phyloP scores from a whole-genome alignment of 192 early-diverging fungal species.

The Diversispora eburnea region DNA sequence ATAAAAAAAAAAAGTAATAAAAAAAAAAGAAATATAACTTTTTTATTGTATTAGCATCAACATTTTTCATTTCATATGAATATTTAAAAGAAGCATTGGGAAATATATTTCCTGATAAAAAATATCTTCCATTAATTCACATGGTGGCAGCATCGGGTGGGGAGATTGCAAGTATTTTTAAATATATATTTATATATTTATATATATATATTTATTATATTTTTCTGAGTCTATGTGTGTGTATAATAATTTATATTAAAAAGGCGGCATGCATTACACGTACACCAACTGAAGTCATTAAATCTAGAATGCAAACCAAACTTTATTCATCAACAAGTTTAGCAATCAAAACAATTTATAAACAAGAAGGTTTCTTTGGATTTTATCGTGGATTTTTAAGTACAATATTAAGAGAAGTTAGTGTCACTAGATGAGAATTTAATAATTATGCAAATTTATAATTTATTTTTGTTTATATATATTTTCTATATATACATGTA shows the following conservation, averaged over 20 bases:
- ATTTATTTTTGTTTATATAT: background rate
- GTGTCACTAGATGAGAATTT: too few relatives aligned
- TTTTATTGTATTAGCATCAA: constrained; percentile 49
- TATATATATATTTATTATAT: background rate
- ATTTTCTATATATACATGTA: background rate
- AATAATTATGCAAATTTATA: background rate
- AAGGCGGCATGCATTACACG: constrained; percentile 86
- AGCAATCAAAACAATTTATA: constrained; percentile 64
- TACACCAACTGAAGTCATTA: constrained; percentile 94
- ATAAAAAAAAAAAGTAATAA: too few relatives aligned
- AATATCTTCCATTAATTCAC: constrained; percentile 67
- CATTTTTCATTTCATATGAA: constrained; percentile 95
- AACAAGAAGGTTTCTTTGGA: constrained; percentile 71
- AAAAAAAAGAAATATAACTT: background rate
- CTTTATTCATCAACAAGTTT: constrained; percentile 59
- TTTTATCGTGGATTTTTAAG: constrained; percentile 92
- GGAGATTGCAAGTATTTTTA: constrained; percentile 74
- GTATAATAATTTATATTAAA: background rate
- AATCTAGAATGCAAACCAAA: constrained; percentile 92
- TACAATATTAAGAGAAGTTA: constrained; percentile 85
- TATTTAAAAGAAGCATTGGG: constrained; percentile 59
- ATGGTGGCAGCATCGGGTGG: constrained; percentile 88
- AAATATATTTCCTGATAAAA: constrained; percentile 35
- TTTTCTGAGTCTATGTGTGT: background rate
- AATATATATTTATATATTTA: background rate